Evolutionary conservation across 345 rosid genomes (phyloP).

Genomic region (Atalantia buxifolia): DNA sequence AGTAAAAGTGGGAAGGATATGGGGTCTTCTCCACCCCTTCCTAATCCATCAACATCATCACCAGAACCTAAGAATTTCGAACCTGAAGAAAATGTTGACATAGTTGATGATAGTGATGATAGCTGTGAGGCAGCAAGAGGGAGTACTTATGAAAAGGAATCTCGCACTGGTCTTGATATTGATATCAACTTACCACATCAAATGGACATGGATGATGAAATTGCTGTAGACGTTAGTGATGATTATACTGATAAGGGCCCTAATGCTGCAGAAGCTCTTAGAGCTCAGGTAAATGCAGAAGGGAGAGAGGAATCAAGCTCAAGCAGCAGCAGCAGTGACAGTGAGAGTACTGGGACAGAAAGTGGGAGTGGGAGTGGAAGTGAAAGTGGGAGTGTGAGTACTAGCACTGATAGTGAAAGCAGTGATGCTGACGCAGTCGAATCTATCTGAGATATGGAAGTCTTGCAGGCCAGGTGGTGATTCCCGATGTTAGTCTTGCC

Average conservation of each 20-base stretch:
- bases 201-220: constrained; percentile 57
- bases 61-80: constrained; percentile 30
- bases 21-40: constrained; percentile 13
- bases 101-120: constrained; percentile 32
- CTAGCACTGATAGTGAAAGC: constrained; percentile 36
- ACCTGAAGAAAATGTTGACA: constrained; percentile 45
- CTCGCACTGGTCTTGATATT: constrained; percentile 41
- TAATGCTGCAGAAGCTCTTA: constrained; percentile 84
- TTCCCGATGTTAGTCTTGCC: not conserved
- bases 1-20: constrained; percentile 23
- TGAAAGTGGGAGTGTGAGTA: constrained; percentile 38
- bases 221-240: constrained; percentile 71
- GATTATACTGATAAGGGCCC: constrained; percentile 53
- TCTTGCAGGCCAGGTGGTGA: not conserved
- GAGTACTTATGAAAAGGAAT: constrained; percentile 25
- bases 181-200: constrained; percentile 61
- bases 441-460: constrained; percentile 25
- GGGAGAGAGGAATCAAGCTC: constrained; percentile 39
- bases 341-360: constrained; percentile 45
- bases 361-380: constrained; percentile 45
- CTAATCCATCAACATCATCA: constrained; percentile 20
- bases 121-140: constrained; percentile 19
- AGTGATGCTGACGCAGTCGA: constrained; percentile 32
- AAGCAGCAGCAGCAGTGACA: constrained; percentile 56
- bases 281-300: constrained; percentile 72